Percentiles rank a stretch among this genome's conserved stretches.
Conservation (phyloP, 2,329 filamentous ascomycete genomes). For the Exophiala phaeomuriformis region DNA sequence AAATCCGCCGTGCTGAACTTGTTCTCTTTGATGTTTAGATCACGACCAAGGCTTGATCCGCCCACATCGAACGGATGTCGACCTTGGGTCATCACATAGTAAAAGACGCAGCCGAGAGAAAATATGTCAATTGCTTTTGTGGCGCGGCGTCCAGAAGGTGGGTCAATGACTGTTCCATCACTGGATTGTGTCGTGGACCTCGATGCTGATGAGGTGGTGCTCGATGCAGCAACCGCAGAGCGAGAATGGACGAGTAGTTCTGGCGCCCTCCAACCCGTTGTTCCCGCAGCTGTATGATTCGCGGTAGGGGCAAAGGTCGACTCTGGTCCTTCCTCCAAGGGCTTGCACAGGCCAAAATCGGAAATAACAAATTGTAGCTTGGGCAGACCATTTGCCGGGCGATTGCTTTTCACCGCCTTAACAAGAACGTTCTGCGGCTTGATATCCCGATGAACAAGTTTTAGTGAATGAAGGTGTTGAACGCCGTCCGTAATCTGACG, state of each 20-base stretch:
- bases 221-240: conserved; percentile 30
- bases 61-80: conserved; percentile 90
- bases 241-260: conserved; percentile 68
- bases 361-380: conserved; percentile 85
- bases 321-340: conserved; percentile 77
- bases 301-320: conserved; percentile 92
- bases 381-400: conserved; percentile 32
- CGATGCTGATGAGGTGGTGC: conserved; percentile 45
- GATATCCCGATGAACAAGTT: conserved; percentile 93
- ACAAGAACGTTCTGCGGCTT: conserved; percentile 98
- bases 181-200: conserved; percentile 34
- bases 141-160: conserved; percentile 63
- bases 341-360: conserved; percentile 96
- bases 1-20: conserved; percentile 65
- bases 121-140: conserved; percentile 97
- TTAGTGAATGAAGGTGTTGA: conserved; percentile 77
- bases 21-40: conserved; percentile 94
- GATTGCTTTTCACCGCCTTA: conserved; percentile 39
- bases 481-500: conserved; percentile 87
- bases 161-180: conserved; percentile 48
- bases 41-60: conserved; percentile 78
- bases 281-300: conserved; percentile 68
- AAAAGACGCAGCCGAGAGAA: conserved; percentile 94
- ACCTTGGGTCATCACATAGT: conserved; percentile 92
- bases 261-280: conserved; percentile 91